phyloP scores from a whole-genome alignment of 1,284 basidiomycete species.

The Rugiboletus extremiorientalis region DNA sequence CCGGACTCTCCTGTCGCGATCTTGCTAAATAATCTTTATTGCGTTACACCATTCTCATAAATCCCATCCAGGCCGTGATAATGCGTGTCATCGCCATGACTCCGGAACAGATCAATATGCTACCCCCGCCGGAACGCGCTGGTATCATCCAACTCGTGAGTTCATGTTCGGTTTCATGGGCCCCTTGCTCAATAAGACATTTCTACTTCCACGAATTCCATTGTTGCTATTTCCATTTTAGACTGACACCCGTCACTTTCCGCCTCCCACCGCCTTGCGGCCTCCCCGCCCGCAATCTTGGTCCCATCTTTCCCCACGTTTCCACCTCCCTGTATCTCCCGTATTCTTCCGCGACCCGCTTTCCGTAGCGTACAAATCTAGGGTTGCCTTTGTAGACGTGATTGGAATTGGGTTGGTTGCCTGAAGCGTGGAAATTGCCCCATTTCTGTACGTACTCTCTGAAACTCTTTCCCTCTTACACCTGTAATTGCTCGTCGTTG shows the following conservation, averaged over 20 bases:
- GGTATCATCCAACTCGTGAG: slow-evolving; percentile 68
- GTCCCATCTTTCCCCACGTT: slow-evolving; percentile 14
- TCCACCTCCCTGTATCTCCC: slow-evolving; percentile 8
- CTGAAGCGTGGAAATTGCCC: background rate
- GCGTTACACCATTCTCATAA: slow-evolving; percentile 14
- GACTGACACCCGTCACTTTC: slow-evolving; percentile 26
- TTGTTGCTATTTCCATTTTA: slow-evolving; percentile 27
- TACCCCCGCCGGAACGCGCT: slow-evolving; percentile 59
- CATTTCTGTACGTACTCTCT: slow-evolving; percentile 1
- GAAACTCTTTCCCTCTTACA: background rate
- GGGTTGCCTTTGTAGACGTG: slow-evolving; percentile 36
- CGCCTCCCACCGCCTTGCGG: slow-evolving; percentile 14
- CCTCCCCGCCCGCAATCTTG: slow-evolving; percentile 5
- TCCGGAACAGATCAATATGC: slow-evolving; percentile 61
- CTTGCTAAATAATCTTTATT: background rate
- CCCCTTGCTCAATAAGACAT: slow-evolving; percentile 7
- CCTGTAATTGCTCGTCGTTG: background rate
- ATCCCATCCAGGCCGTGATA: slow-evolving; percentile 52
- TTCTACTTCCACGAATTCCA: slow-evolving; percentile 5
- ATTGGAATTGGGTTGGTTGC: slow-evolving; percentile 5
- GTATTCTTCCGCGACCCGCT: slow-evolving; percentile 12
- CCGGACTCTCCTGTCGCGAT: background rate
- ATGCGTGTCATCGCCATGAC: slow-evolving; percentile 69
- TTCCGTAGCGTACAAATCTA: slow-evolving; percentile 38
- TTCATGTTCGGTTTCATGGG: slow-evolving; percentile 35